Base-by-base conservation (phyloP, 1,284 basidiomycete genomes). In the Stereum hirsutum region DNA sequence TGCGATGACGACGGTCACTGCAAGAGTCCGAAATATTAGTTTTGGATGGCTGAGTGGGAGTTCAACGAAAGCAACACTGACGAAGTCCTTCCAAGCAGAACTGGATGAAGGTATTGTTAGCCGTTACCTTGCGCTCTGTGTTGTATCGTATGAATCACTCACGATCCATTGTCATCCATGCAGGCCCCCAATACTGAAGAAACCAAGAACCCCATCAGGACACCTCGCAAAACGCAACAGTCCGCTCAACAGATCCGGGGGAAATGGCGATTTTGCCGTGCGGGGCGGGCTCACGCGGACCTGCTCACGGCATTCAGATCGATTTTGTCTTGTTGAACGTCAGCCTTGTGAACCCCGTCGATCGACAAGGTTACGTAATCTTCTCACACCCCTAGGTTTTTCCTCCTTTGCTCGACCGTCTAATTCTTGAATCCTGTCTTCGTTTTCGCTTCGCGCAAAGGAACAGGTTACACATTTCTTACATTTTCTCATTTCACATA, bases 121-220 rank as follows among this genome's bases (percentile, higher is more conserved):
- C 11, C 64, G 11, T 19, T 4, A n/a, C 21, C 5, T 17, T 6
- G 21, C 11, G 10, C n/a, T n/a, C n/a, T n/a, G n/a, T n/a, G n/a
- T n/a, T n/a, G n/a, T n/a, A n/a, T n/a, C n/a, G n/a, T n/a, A n/a
- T n/a, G n/a, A n/a, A 20, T 35, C 52, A 54, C 72, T 65, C 49
- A 74, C 70, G 37, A 73, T 72, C 70, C 72, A 74, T 33, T 66
- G 62, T 66, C 66, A 67, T 19, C 63, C 64, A 44, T 57, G 65
- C 17, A 66, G 53, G 30, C 59, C 63, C 30, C 58, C 62, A 21
- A 62, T 45, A 14, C 62, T 64, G 30, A 19, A 24, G n/a, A n/a
- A n/a, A n/a, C n/a, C 17, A n/a, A 34, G n/a, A 19, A n/a, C n/a
- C 27, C 14, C 24, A 23, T 11, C 14, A 36, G 2, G 12, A 23